Base-by-base conservation (phyloP, 164 flowering plant species). In the Taxillus chinensis region DNA sequence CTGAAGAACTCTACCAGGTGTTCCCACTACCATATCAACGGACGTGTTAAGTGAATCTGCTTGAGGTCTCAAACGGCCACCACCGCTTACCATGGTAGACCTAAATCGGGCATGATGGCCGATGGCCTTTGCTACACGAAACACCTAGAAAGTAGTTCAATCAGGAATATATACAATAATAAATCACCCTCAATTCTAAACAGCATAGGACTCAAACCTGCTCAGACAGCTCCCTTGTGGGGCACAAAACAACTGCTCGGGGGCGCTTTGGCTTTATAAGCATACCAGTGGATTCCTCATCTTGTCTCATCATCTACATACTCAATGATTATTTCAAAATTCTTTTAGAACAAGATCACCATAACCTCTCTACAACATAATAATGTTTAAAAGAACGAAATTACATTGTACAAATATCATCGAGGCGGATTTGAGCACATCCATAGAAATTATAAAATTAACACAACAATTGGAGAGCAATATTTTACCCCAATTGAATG, bases 1-100 rank as follows among this genome's bases (percentile, higher is more conserved):
- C 71, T 93, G 99, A 72, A 93, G 89, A 77, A 91, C 80, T 71
- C 99, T 80, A 51, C 99, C 99, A 62, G 99, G 99, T 45, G 99
- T 93, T 58, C 99, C 97, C 63, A 93, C 97, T 39, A 93, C 83
- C 97, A 93, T 86, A 70, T 93, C 99, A 66, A 90, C 74, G 49
- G 99, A 90, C 37, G 62, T 66, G 72, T 80, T 87, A 60, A 93
- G 66, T 39, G 86, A 80, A 78, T 93, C 97, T 62, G 89, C 97
- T 67, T 90, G 97, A n/a, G 96, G 97, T 69, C 86, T 81, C 67
- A 89, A 41, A 57, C 96, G 89, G 38, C 89, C 83, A 64, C 97
- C 99, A 63, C 99, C 99, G 84, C 96, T 87, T 39, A 93, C 86
- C 97, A 93, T 89, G 13, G 85, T 88, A 61, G 85, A 82, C 67